Conservation (phyloP, 2,329 filamentous ascomycete species). For the Colletotrichum trifolii region DNA sequence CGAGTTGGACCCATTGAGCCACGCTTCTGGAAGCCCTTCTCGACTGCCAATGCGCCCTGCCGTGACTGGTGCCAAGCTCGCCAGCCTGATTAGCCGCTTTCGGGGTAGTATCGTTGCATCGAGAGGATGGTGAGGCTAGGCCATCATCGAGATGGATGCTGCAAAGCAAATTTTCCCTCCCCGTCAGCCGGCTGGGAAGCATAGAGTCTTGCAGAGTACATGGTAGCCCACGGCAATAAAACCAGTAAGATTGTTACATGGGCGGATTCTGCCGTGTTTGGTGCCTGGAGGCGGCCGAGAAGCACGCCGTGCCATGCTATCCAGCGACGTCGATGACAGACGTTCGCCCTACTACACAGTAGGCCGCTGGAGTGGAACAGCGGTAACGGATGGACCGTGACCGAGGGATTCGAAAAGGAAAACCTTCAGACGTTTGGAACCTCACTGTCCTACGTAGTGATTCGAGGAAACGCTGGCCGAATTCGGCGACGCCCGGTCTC, state of each 20-base stretch:
- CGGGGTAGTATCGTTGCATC: no score
- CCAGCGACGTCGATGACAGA: not conserved
- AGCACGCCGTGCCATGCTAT: slow-evolving; percentile 7
- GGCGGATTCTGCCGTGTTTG: not conserved
- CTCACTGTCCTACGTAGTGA: no score
- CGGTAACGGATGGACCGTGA: no score
- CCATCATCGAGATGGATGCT: not conserved
- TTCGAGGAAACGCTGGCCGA: no score
- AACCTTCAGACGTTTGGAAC: no score
- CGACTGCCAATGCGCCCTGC: slow-evolving; percentile 9
- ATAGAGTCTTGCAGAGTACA: not conserved
- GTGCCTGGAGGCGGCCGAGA: not conserved
- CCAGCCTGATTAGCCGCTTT: no score
- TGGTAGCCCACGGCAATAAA: not conserved
- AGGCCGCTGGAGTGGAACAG: no score
- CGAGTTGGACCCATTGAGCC: not conserved
- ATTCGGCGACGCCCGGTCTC: no score
- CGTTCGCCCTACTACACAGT: not conserved
- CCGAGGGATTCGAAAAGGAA: no score
- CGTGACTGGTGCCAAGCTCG: not conserved
- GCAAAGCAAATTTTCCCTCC: not conserved
- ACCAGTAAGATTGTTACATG: not conserved
- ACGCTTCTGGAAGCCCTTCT: slow-evolving; percentile 23
- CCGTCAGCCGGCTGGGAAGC: not conserved
- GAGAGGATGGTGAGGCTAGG: no score